Conservation (phyloP, 306 rosid species). For the Medicago lupulina region DNA sequence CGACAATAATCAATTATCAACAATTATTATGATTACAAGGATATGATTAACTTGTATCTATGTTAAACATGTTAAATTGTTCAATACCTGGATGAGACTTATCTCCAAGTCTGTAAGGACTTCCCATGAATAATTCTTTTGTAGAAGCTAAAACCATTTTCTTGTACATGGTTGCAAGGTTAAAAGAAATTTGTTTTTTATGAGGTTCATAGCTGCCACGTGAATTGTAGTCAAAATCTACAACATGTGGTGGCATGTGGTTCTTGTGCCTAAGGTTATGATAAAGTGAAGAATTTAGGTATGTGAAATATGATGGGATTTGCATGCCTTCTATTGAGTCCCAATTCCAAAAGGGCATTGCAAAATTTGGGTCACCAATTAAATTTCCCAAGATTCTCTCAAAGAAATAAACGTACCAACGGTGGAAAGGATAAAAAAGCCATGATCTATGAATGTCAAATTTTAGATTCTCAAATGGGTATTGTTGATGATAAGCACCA, state of each 20-base stretch:
- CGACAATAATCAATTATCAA: too few relatives aligned
- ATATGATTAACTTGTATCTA: too few relatives aligned
- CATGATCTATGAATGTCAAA: conserved; percentile 56
- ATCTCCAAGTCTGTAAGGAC: conserved; percentile 61
- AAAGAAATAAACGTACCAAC: conserved; percentile 65
- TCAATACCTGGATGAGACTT: conserved; percentile 43
- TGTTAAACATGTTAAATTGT: background rate
- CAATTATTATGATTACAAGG: too few relatives aligned
- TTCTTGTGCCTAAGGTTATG: conserved; percentile 45
- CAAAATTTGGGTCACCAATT: conserved; percentile 55
- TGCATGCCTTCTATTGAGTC: conserved; percentile 62
- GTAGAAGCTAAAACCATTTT: conserved; percentile 55
- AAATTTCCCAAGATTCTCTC: conserved; percentile 64
- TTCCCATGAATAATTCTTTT: conserved; percentile 62
- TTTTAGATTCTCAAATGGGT: conserved; percentile 42
- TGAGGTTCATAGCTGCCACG: background rate
- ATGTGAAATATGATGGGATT: conserved; percentile 49
- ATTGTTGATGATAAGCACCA: conserved; percentile 60
- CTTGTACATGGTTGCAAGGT: conserved; percentile 59
- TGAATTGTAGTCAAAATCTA: conserved; percentile 47
- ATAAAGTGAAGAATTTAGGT: conserved; percentile 54
- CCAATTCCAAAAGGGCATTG: conserved; percentile 78
- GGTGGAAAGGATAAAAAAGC: conserved; percentile 79
- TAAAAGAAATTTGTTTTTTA: background rate
- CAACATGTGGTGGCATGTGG: conserved; percentile 52